Evolutionary conservation across 352 stramenopile species (phyloP).

Genomic region (Phytopythium mirpurense): DNA sequence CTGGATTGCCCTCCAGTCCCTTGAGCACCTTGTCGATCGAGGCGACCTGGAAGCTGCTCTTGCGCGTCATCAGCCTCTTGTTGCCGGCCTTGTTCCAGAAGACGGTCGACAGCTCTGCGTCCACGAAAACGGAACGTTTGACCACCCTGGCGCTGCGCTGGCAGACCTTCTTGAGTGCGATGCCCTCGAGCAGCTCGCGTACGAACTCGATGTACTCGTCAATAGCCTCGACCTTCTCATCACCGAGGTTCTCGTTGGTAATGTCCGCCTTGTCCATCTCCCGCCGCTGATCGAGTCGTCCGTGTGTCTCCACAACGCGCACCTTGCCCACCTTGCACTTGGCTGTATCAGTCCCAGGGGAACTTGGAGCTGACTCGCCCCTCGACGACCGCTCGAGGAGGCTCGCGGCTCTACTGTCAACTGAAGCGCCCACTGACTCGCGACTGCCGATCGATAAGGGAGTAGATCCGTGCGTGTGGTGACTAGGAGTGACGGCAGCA

Average conservation of each 20-base stretch:
- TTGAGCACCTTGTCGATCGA: constrained; percentile 45
- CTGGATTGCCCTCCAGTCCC: constrained; percentile 30
- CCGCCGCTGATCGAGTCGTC: too few relatives aligned
- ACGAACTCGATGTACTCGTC: constrained; percentile 77
- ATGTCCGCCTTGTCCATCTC: constrained; percentile 44
- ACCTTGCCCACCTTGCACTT: constrained; percentile 23
- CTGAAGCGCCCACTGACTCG: background rate
- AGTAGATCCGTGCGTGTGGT: background rate
- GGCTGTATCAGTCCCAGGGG: constrained; percentile 2
- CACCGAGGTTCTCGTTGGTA: constrained; percentile 52
- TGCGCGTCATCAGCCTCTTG: constrained; percentile 37
- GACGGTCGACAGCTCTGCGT: constrained; percentile 32
- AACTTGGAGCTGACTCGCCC: background rate
- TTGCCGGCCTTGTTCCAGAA: constrained; percentile 53
- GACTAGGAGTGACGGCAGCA: too few relatives aligned
- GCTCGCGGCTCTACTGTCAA: constrained; percentile 4
- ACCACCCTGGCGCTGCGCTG: constrained; percentile 56
- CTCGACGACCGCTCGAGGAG: background rate
- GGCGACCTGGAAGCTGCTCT: constrained; percentile 38
- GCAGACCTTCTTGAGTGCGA: constrained; percentile 59
- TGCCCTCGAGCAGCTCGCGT: constrained; percentile 47
- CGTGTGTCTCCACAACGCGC: constrained; percentile 21
- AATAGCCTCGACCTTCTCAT: constrained; percentile 56
- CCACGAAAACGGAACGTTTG: constrained; percentile 56
- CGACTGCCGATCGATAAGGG: constrained; percentile 2